These are phyloP conservation scores for Suillus spraguei DNA, from an alignment of 768 basidiomycete species.

Conservation along the genomic window DNA sequence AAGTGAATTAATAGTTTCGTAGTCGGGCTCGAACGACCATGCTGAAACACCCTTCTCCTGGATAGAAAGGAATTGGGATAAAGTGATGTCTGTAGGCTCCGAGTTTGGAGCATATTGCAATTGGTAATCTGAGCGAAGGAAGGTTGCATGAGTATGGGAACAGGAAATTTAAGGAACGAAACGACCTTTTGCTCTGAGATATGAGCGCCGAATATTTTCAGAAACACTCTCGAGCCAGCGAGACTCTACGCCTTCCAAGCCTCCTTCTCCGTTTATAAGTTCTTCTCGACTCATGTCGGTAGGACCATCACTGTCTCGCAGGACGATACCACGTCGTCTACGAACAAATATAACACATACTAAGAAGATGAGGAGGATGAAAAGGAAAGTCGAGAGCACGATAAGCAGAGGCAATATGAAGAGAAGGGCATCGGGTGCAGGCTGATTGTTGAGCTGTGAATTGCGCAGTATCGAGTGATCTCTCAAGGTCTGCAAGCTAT, in stretches of 20 bases:
- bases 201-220: conserved; percentile 68
- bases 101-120: conserved; percentile 93
- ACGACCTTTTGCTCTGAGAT: conserved; percentile 86
- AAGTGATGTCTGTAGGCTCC: conserved; percentile 95
- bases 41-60: conserved; percentile 99
- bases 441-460: conserved; percentile 16
- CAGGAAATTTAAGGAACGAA: conserved; percentile 4
- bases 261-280: conserved; percentile 88
- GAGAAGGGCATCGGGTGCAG: conserved; percentile 67
- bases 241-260: conserved; percentile 88
- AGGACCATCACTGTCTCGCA: conserved; percentile 89
- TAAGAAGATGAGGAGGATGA: conserved; percentile 90
- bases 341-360: conserved; percentile 87
- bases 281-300: conserved; percentile 93
- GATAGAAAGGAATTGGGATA: conserved; percentile 98
- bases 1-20: conserved; percentile 89
- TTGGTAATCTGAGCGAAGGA: conserved; percentile 64
- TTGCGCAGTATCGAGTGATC: conserved; percentile 10
- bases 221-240: conserved; percentile 88
- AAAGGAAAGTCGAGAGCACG: conserved; percentile 89
- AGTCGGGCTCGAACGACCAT: conserved; percentile 99
- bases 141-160: conserved; percentile 10
- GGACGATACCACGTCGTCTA: conserved; percentile 71
- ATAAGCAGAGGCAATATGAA: conserved; percentile 94
- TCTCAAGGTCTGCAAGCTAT: conserved; percentile 10